phyloP scores from a whole-genome alignment of 2,329 filamentous ascomycete genomes.

The Fusarium chuoi region DNA sequence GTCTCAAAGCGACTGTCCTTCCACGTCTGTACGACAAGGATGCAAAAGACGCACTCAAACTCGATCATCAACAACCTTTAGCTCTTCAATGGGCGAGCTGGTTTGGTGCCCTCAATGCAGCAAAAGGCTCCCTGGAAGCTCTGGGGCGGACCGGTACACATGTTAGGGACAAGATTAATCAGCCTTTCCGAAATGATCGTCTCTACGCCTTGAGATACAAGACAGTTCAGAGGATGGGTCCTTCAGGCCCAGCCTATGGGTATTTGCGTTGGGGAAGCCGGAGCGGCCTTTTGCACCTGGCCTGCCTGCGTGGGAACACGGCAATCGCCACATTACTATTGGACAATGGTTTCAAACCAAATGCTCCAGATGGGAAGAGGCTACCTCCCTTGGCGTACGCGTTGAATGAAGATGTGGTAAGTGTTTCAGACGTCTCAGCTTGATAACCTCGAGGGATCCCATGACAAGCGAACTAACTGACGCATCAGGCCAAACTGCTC shows the following conservation, averaged over 20 bases:
- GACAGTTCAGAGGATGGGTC: background rate
- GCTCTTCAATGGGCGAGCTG: constrained; percentile 32
- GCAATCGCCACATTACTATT: constrained; percentile 21
- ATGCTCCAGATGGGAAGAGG: constrained; percentile 5
- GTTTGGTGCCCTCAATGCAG: constrained; percentile 22
- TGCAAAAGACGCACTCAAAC: constrained; percentile 1
- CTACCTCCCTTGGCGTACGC: constrained; percentile 23
- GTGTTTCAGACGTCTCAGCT: background rate
- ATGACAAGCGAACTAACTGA: background rate
- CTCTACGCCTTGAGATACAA: constrained; percentile 22
- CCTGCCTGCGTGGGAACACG: constrained; percentile 35
- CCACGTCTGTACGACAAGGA: constrained; percentile 21
- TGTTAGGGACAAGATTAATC: constrained; percentile 6
- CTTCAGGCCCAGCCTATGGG: background rate
- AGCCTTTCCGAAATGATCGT: constrained; percentile 4
- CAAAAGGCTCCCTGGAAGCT: constrained; percentile 17
- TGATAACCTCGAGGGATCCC: background rate
- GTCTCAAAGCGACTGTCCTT: constrained; percentile 6
- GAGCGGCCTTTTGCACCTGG: constrained; percentile 26
- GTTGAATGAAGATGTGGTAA: constrained; percentile 29
- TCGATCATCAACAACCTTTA: constrained; percentile 7
- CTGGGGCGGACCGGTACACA: background rate
- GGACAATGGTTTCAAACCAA: background rate
- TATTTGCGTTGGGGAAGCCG: constrained; percentile 18
- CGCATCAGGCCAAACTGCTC: constrained; percentile 13